Evolutionary conservation across 805 yeast genomes (phyloP), one percentile per base, ranked within the genome.

Genomic region (Monosporozyma siamensis): DNA sequence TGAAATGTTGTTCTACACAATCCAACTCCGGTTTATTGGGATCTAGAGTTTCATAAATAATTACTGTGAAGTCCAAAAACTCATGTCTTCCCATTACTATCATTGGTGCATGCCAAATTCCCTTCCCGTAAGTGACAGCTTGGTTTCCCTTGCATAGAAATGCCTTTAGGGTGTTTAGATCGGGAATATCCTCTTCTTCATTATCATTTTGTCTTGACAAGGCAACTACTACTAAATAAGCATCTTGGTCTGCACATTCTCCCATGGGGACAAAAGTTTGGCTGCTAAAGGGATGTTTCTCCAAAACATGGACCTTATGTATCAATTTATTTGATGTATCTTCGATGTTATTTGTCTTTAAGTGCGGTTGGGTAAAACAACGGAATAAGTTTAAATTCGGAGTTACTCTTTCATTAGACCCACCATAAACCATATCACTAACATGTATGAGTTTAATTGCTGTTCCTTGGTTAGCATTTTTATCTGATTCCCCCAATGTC

Each of bases 21-120:
- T 88, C 95, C 50, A 45, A 42, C 32, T 52, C 54, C 3, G 59
- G 61, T 1, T 83, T 94, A 2, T 75, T 74, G 1, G 79, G 69
- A 5, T 83, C 79, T 1, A 86, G 90, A 49, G 84, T 85, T 53
- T 89, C 97, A 56, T 82, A 82, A 25, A 86, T 80, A 41, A 88
- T 65, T n/a, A 90, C 97, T 2, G 86, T 89, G 64, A 89, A 90
- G 55, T 90, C 95, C 11, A 80, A 64, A 4, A 67, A 65, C 21
- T 49, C 49, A 20, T 39, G 44, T 14, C 74, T 77, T 26, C 79
- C 81, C 8, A 87, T 60, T 2, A 86, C 90, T 18, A 90, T 81
- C 97, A 89, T 89, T 3, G 97, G 97, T 0, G 97, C 95, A 59
- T 89, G 97, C 97, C 97, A 89, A 4, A 81, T 41, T 38, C 70